phyloP scores from a whole-genome alignment of 768 basidiomycete species.

The Boletus rubropictus region DNA sequence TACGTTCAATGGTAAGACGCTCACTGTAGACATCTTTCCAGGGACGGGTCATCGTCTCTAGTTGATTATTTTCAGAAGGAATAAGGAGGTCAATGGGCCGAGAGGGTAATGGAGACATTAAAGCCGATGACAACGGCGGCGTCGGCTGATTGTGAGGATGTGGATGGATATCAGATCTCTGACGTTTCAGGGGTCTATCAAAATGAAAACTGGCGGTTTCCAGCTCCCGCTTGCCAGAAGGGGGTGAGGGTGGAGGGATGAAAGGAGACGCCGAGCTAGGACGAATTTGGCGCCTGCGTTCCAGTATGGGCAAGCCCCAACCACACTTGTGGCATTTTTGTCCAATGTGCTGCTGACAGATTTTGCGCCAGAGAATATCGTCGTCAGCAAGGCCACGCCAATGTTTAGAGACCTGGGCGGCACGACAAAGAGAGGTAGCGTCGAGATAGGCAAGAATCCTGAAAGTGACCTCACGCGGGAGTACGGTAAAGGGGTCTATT shows the following conservation, averaged over 20 bases:
- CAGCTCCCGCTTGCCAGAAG: constrained; percentile 36
- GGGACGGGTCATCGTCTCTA: constrained; percentile 61
- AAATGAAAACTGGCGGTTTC: constrained; percentile 27
- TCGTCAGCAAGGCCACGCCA: constrained; percentile 94
- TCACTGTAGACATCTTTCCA: constrained; percentile 99
- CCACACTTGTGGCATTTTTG: constrained; percentile 96
- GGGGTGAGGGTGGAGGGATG: constrained; percentile 25
- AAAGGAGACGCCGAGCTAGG: constrained; percentile 37
- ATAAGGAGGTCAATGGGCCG: constrained; percentile 23
- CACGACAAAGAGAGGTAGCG: constrained; percentile 87
- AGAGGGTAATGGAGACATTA: constrained; percentile 8
- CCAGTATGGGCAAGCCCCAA: constrained; percentile 91
- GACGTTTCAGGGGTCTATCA: constrained; percentile 48
- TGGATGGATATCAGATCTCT: constrained; percentile 22
- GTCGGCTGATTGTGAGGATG: neutral
- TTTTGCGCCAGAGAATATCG: constrained; percentile 89
- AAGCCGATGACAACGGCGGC: constrained; percentile 9
- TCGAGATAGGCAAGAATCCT: constrained; percentile 86
- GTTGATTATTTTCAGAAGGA: constrained; percentile 26
- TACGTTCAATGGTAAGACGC: constrained; percentile 91
- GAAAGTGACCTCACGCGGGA: constrained; percentile 86
- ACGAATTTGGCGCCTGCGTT: constrained; percentile 55
- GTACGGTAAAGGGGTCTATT: constrained; percentile 86
- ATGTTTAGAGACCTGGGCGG: constrained; percentile 79
- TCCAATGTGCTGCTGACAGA: constrained; percentile 98